A percentile compares a stretch with the other conserved stretches of the same genome.
Evolutionary conservation across 306 rosid genomes (phyloP).

Genomic region (Casuarina cunninghamiana): DNA sequence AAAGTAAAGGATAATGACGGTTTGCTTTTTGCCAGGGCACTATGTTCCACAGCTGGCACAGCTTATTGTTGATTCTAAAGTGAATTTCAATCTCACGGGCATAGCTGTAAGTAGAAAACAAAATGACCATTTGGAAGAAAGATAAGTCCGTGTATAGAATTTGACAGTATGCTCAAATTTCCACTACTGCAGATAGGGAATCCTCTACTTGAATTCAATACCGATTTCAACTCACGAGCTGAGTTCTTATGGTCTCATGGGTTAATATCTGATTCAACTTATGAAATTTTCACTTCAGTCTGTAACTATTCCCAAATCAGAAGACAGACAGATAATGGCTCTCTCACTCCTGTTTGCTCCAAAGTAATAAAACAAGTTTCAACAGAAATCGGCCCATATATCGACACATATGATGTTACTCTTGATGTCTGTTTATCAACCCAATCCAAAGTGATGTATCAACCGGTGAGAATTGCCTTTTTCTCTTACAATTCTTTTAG

Average conservation of each 20-base stretch:
- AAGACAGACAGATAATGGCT: slow-evolving; percentile 38
- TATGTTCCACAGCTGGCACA: slow-evolving; percentile 78
- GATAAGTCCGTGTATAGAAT: no score
- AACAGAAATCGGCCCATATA: slow-evolving; percentile 33
- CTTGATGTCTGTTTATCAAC: slow-evolving; percentile 55
- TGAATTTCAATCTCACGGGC: slow-evolving; percentile 58
- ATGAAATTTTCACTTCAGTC: slow-evolving; percentile 31
- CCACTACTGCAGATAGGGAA: slow-evolving; percentile 59
- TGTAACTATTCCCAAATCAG: slow-evolving; percentile 56
- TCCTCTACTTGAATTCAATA: slow-evolving; percentile 63
- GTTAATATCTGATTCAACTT: slow-evolving; percentile 59
- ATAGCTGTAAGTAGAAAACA: slow-evolving; percentile 54
- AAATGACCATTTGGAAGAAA: not conserved
- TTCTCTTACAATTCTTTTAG: not conserved
- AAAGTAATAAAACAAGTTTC: slow-evolving; percentile 24
- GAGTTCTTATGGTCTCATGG: slow-evolving; percentile 71
- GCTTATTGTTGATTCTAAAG: slow-evolving; percentile 49
- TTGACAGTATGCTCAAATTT: not conserved
- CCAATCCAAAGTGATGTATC: slow-evolving; percentile 41
- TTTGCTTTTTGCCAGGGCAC: slow-evolving; percentile 50
- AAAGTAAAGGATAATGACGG: not conserved
- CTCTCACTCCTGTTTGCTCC: slow-evolving; percentile 32
- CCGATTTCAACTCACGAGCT: slow-evolving; percentile 58
- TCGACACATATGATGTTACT: slow-evolving; percentile 45
- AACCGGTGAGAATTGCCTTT: slow-evolving; percentile 36